These are phyloP conservation scores for Nidularia pulvinata DNA, from an alignment of 768 basidiomycete species.

Conservation along the genomic window DNA sequence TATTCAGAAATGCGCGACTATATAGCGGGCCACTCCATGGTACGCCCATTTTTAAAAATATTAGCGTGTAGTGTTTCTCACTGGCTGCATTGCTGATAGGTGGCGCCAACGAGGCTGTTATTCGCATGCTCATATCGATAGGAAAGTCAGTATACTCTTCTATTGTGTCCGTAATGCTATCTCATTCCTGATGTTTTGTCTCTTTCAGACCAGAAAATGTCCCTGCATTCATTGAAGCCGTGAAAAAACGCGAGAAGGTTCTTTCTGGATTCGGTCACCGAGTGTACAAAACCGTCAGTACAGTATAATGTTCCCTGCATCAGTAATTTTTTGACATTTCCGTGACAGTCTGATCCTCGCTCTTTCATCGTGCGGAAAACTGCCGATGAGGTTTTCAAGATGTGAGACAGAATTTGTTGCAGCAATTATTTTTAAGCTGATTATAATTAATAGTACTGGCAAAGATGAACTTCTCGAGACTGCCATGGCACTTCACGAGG, in stretches of 20 bases:
- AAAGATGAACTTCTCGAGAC: slow-evolving; percentile 85
- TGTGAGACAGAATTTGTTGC: slow-evolving; percentile 43
- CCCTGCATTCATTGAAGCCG: slow-evolving; percentile 81
- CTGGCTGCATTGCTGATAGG: slow-evolving; percentile 32
- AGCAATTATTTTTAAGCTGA: background rate
- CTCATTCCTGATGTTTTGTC: background rate
- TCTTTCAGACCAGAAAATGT: slow-evolving; percentile 73
- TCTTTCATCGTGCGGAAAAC: slow-evolving; percentile 90
- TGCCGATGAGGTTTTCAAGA: slow-evolving; percentile 89
- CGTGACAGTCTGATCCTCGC: slow-evolving; percentile 78
- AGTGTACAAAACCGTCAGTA: slow-evolving; percentile 21
- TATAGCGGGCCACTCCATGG: slow-evolving; percentile 72
- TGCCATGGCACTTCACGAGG: slow-evolving; percentile 86
- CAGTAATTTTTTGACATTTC: slow-evolving; percentile 1
- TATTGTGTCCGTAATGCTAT: background rate
- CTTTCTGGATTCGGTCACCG: slow-evolving; percentile 92
- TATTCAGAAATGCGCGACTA: background rate
- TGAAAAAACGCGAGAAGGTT: slow-evolving; percentile 87
- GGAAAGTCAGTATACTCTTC: slow-evolving; percentile 55
- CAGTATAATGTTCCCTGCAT: slow-evolving; percentile 22
- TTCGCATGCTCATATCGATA: slow-evolving; percentile 90
- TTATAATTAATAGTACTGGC: slow-evolving; percentile 58
- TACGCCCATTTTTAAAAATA: slow-evolving; percentile 13
- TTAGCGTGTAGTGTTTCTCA: background rate
- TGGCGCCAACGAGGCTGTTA: slow-evolving; percentile 93